Percentiles rank a stretch among this genome's conserved stretches.
Evolutionary conservation across 2,329 filamentous ascomycete species (phyloP).

Genomic region (Sarocladium oryzae): DNA sequence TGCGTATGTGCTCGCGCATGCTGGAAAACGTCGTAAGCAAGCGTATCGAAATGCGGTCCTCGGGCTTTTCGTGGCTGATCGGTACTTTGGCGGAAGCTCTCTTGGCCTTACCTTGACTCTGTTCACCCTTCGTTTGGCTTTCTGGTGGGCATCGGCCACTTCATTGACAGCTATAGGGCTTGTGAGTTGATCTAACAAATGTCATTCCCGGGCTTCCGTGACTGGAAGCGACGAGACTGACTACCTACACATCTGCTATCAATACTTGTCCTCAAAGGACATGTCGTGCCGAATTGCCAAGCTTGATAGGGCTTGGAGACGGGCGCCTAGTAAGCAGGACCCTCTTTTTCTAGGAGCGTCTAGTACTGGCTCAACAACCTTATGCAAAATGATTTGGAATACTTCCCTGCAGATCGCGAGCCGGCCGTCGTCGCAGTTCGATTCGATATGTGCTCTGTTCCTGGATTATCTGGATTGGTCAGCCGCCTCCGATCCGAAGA

Average conservation of each 20-base stretch:
- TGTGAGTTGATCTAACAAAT: background rate
- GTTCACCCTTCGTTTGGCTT: background rate
- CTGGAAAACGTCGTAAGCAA: constrained; percentile 19
- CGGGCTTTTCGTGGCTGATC: constrained; percentile 38
- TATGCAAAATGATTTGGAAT: constrained; percentile 9
- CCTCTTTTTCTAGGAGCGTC: background rate
- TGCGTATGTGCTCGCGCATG: constrained; percentile 35
- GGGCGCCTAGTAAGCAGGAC: background rate
- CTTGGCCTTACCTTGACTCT: background rate
- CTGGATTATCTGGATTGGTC: too few species aligned
- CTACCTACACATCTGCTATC: too few species aligned
- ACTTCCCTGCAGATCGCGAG: background rate
- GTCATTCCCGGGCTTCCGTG: background rate
- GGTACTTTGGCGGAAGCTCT: constrained; percentile 22
- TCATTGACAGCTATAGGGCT: too few species aligned
- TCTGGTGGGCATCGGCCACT: background rate
- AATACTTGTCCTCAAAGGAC: too few species aligned
- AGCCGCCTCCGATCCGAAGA: too few species aligned
- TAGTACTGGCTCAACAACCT: background rate
- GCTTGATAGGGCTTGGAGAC: background rate
- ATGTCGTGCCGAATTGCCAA: too few species aligned
- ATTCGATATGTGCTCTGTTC: too few species aligned
- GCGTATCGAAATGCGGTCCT: constrained; percentile 32
- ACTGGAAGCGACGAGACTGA: too few species aligned
- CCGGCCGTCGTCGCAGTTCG: background rate